Percentiles rank a stretch among this genome's conserved stretches.
phyloP scores from a whole-genome alignment of 1,284 basidiomycete genomes.

The Ustilago loliicola region DNA sequence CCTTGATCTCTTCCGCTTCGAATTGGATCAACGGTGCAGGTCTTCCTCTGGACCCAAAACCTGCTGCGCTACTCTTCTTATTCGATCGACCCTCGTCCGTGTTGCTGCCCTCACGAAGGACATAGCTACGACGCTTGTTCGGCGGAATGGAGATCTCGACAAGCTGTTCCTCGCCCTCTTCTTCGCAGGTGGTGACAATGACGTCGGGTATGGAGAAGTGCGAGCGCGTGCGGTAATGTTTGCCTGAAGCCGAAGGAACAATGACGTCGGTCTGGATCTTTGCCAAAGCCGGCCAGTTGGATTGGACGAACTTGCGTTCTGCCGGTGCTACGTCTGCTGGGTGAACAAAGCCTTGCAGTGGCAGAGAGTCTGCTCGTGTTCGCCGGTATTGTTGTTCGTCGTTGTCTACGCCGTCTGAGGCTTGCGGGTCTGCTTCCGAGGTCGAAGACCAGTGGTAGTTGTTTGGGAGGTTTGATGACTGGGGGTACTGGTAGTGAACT shows the following conservation, averaged over 20 bases:
- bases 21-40: constrained; percentile 36
- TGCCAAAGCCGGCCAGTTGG: background rate
- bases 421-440: background rate
- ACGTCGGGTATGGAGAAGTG: constrained; percentile 65
- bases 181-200: constrained; percentile 58
- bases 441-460: constrained; percentile 12
- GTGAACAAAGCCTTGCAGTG: constrained; percentile 15
- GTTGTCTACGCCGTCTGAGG: background rate
- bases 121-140: constrained; percentile 46
- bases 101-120: constrained; percentile 18
- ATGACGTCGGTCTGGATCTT: constrained; percentile 17
- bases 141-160: constrained; percentile 51
- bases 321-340: background rate
- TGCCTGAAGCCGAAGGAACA: background rate
- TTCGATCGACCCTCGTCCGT: background rate
- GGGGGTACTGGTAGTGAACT: constrained; percentile 20
- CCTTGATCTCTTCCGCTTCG: constrained; percentile 22
- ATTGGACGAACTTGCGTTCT: background rate
- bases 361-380: constrained; percentile 24
- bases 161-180: constrained; percentile 52
- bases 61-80: constrained; percentile 22
- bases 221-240: constrained; percentile 51
- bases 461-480: constrained; percentile 1
- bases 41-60: constrained; percentile 12
- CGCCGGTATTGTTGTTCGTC: constrained; percentile 5